Base-by-base conservation (phyloP, 441 rosid genomes). In the Melastoma candidum region DNA sequence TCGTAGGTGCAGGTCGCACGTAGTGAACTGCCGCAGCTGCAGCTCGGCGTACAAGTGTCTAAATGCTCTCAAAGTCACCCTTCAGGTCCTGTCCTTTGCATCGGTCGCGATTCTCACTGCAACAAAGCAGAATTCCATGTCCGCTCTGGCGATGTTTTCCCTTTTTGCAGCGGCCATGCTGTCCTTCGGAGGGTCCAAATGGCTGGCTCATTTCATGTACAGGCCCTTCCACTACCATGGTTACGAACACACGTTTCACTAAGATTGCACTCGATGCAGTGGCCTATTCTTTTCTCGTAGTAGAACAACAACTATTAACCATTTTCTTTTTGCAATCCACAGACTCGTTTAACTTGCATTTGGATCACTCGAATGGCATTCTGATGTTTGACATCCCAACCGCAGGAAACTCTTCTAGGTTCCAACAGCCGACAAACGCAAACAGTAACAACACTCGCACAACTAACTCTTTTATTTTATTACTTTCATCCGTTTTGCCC, bases 1-100 rank as follows among this genome's bases (percentile, higher is more conserved):
- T 45, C 53, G 10, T 75, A 89, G 95, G 85, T 86, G 84, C 61
- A 73, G 97, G 96, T 73, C 93, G 26, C 98, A 90, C 71, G 88
- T 83, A 43, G 88, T 77, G 77, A 90, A 80, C 69, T 90, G 96
- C 62, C 58, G 72, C 57, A 90, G 96, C 70, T 90, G 97, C 74
- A 74, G 51, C 13, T 41, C 58, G 43, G 95, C 96, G 17, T 56
- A 81, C 59, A 87, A 81, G 59, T 67, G 65, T 51, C 90, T 90
- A 12, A 78, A 65, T 2, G 76, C 67, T 1, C 65, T 85, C 2
- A 90, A 90, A 70, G 79, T 83, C 11, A 44, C 67, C 11, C 72
- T 90, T 39, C 96, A 85, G 57, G 66, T 87, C 22, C 36, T 71
- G 45, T 75, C 95, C 0, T 48, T 87, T 44, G 73, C 75, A 46